Evolutionary conservation across 1,284 basidiomycete genomes (phyloP), one percentile per base, ranked within the genome.

Genomic region (Heliocybe sulcata): DNA sequence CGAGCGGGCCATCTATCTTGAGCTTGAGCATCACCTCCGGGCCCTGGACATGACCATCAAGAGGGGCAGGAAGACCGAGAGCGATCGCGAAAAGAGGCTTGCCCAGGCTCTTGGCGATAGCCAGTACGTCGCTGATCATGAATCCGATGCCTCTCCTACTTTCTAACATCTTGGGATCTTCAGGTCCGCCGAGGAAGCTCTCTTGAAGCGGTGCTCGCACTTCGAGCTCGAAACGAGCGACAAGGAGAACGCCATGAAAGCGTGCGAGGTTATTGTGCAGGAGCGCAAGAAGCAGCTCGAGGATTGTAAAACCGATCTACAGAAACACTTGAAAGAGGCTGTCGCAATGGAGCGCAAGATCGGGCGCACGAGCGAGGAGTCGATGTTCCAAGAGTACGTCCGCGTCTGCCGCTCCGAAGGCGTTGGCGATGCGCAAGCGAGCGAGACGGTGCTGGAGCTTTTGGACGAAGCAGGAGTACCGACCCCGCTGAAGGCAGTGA

Each of bases 1-100:
- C 0, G 95, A 98, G 68, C 88, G 92, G 11, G 94, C 95, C 0
- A 93, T 97, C 58, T 98, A 98, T 67, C 77, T 97, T 35, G 94
- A 98, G 67, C 80, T 98, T n/a, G 94, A 96, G 64, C 94, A 98
- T 63, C 91, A 96, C 64, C 76, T 98, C 25, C 88, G 90, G 52
- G 89, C 92, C 14, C 74, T 94, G 22, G 92, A 94, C 59, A 92
- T 94, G 85, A 90, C 83, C 1, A 87, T 91, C 60, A 90, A 90
- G 67, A 83, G 87, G 31, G 82, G 84, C 35, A 90, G 83, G 76
- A 93, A 94, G 72, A 90, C 85, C 9, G 90, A 93, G 63, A 92
- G 92, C 57, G 94, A 98, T 67, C 83, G 94, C 59, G 94, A 96
- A 66, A 89, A 87, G 61, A 85, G 94, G 6, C 75, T 98, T 6